Percentiles rank a stretch among this genome's conserved stretches.
Evolutionary conservation across 2,329 filamentous ascomycete species (phyloP).

Genomic region (Arachnomyces sp.): DNA sequence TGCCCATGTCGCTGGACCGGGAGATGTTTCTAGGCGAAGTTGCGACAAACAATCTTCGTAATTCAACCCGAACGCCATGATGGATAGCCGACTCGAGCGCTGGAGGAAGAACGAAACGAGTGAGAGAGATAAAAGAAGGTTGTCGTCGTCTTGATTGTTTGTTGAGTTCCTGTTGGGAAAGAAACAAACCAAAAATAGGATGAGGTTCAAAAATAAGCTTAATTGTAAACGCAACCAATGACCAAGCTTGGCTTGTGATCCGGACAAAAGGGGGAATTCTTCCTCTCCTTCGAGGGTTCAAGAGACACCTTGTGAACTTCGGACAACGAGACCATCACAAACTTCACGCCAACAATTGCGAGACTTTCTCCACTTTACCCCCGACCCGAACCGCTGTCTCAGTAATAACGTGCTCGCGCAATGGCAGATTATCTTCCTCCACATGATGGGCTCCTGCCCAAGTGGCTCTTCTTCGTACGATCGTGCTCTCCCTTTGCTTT

Average conservation of each 20-base stretch:
- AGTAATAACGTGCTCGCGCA: conserved; percentile 1
- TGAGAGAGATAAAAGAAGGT: neutral
- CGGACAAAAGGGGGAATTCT: too few relatives aligned
- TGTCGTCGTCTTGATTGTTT: neutral
- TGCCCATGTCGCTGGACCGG: conserved; percentile 29
- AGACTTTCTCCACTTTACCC: too few relatives aligned
- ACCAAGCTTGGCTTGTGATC: conserved; percentile 3
- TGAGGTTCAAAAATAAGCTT: neutral
- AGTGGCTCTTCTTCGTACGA: conserved; percentile 57
- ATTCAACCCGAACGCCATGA: conserved; percentile 28
- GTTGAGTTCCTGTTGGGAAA: neutral
- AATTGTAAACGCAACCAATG: neutral
- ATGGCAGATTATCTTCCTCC: conserved; percentile 24
- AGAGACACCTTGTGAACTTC: too few relatives aligned
- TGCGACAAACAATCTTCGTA: conserved; percentile 24
- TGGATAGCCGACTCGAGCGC: conserved; percentile 1
- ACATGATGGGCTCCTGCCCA: conserved; percentile 48
- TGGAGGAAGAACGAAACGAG: neutral
- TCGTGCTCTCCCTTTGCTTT: conserved; percentile 9
- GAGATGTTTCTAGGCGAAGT: conserved; percentile 26
- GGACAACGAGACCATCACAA: too few relatives aligned
- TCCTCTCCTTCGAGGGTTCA: too few relatives aligned
- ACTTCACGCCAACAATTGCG: conserved; percentile 16
- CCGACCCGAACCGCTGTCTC: too few relatives aligned
- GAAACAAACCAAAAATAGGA: too few relatives aligned